Percentiles rank a stretch among this genome's conserved stretches.
Evolutionary conservation across 169 alveolate genomes (phyloP).

Genomic region (Eimeria falciformis): DNA sequence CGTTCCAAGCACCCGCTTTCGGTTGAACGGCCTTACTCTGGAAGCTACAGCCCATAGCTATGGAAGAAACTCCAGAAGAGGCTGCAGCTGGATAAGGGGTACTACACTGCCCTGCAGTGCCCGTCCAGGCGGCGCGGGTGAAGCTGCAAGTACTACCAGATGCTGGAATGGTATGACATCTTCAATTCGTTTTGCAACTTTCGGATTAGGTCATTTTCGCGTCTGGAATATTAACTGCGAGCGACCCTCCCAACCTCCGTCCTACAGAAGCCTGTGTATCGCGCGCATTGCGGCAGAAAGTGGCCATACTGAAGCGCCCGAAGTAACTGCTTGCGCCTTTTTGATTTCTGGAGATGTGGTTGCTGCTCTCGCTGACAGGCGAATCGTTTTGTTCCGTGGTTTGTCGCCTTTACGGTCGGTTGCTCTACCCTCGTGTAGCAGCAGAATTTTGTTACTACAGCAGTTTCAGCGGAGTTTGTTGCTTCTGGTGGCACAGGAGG

Average conservation of each 20-base stretch:
- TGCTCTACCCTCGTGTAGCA: conserved; percentile 38
- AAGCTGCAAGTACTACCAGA: neutral
- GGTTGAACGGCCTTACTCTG: conserved; percentile 26
- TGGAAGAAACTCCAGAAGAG: neutral
- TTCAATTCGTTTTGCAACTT: conserved; percentile 56
- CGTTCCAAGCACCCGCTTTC: conserved; percentile 40
- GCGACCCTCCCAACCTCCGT: conserved; percentile 29
- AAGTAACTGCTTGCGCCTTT: conserved; percentile 63
- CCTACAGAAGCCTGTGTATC: neutral
- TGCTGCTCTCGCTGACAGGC: conserved; percentile 65
- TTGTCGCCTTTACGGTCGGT: conserved; percentile 61
- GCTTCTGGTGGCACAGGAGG: conserved; percentile 64
- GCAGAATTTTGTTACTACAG: conserved; percentile 30
- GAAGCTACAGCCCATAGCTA: neutral
- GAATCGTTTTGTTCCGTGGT: conserved; percentile 57
- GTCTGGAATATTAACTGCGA: conserved; percentile 60
- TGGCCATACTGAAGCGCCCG: neutral
- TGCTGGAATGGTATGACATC: neutral
- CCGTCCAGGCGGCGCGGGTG: neutral
- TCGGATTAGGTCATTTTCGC: conserved; percentile 69
- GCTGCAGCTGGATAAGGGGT: conserved; percentile 17
- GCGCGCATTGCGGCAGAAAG: conserved; percentile 4
- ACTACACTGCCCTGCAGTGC: neutral
- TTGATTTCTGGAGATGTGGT: conserved; percentile 57
- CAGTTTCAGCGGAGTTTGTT: conserved; percentile 51